phyloP scores from a whole-genome alignment of 306 rosid genomes.

The Rosa lucieae region DNA sequence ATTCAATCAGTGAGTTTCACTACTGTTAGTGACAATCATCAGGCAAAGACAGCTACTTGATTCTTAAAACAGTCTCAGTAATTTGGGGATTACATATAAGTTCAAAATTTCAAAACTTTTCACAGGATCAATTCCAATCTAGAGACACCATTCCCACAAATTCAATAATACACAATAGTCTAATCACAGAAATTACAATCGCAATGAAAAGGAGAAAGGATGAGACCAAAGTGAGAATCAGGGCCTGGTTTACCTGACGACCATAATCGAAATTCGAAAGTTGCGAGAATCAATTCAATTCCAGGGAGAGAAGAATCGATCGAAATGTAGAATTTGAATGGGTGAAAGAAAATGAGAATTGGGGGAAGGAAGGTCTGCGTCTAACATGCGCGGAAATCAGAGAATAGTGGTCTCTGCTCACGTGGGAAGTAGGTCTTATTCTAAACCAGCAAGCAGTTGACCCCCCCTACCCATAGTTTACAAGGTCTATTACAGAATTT shows the following conservation, averaged over 20 bases:
- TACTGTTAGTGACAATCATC: background rate
- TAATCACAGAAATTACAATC: background rate
- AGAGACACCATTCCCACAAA: background rate
- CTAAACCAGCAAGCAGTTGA: too few relatives aligned
- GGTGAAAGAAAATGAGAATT: background rate
- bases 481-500: too few relatives aligned
- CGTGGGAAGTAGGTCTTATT: too few relatives aligned
- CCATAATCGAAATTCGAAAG: background rate
- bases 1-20: background rate
- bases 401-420: too few relatives aligned
- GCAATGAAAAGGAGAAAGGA: background rate
- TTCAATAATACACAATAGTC: background rate
- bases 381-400: too few relatives aligned
- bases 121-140: constrained; percentile 3
- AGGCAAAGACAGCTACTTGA: background rate
- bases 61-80: background rate
- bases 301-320: background rate
- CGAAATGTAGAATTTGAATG: background rate
- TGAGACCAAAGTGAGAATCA: constrained; percentile 6
- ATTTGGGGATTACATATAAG: background rate
- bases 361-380: too few relatives aligned
- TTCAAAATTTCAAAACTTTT: background rate
- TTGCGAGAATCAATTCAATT: background rate
- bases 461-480: too few relatives aligned
- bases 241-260: constrained; percentile 10